These are phyloP conservation scores for Gastrolobium villosum DNA, from an alignment of 306 rosid genomes.

Conservation along the genomic window DNA sequence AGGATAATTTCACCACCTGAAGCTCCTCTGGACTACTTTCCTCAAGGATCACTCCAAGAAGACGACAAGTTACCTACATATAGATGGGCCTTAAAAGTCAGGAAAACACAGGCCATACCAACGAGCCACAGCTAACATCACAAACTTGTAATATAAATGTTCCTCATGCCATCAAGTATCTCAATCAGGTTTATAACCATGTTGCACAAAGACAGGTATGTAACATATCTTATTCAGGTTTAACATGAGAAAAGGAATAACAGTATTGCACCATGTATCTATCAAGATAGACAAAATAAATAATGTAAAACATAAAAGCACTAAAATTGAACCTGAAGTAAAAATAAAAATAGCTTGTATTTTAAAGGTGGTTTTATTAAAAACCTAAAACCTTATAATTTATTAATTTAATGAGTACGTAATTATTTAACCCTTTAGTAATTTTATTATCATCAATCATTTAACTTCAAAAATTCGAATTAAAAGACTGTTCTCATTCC, in stretches of 20 bases:
- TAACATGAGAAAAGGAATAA: constrained; percentile 21
- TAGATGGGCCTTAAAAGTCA: constrained; percentile 15
- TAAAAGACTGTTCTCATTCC: constrained; percentile 1
- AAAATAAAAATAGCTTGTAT: constrained; percentile 16
- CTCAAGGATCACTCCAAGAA: constrained; percentile 89
- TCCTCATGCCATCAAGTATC: constrained; percentile 28
- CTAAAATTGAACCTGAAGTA: constrained; percentile 1
- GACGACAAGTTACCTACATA: constrained; percentile 84
- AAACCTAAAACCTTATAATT: constrained; percentile 5
- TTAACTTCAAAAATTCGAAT: constrained; percentile 4
- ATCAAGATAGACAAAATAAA: constrained; percentile 13
- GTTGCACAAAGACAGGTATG: constrained; percentile 9
- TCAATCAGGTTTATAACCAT: constrained; percentile 19
- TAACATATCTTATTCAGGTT: constrained; percentile 20
- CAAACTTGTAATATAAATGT: constrained; percentile 19
- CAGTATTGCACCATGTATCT: constrained; percentile 17
- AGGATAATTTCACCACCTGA: constrained; percentile 71
- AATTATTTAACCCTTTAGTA: neutral
- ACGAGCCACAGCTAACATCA: constrained; percentile 34
- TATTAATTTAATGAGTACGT: neutral
- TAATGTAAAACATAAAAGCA: neutral
- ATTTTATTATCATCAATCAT: constrained; percentile 21
- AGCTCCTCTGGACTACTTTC: constrained; percentile 92
- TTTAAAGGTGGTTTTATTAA: constrained; percentile 7
- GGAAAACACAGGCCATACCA: neutral